Evolutionary conservation across 148 eudicot genomes (phyloP).

Genomic region (Selenicereus undatus): DNA sequence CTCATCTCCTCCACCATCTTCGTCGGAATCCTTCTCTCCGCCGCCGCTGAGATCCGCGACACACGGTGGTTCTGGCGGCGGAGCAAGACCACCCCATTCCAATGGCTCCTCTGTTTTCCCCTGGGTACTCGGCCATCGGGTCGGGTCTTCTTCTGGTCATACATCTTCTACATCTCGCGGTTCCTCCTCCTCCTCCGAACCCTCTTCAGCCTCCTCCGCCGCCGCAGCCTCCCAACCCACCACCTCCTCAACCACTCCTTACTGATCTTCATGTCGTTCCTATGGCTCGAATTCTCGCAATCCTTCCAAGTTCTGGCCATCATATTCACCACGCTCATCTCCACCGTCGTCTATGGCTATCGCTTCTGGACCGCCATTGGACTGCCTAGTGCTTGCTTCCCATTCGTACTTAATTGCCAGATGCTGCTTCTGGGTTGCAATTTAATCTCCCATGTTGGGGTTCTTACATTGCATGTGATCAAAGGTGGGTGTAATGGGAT

Average conservation of each 20-base stretch:
- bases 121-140: constrained; percentile 88
- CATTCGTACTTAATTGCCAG: constrained; percentile 66
- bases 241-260: constrained; percentile 56
- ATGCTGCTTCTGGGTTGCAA: constrained; percentile 50
- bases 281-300: constrained; percentile 89
- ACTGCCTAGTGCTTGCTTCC: constrained; percentile 58
- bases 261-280: constrained; percentile 56
- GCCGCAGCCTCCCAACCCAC: constrained; percentile 36
- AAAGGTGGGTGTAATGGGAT: constrained; percentile 91
- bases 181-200: constrained; percentile 60
- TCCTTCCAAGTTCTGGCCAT: constrained; percentile 76
- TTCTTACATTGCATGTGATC: constrained; percentile 49
- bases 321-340: constrained; percentile 48
- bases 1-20: constrained; percentile 57
- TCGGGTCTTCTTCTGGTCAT: constrained; percentile 94
- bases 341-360: constrained; percentile 66
- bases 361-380: constrained; percentile 83
- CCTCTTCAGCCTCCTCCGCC: constrained; percentile 38
- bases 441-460: constrained; percentile 56
- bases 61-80: constrained; percentile 89
- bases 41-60: constrained; percentile 80
- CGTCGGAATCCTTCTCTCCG: constrained; percentile 62
- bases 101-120: constrained; percentile 93
- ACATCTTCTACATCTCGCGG: constrained; percentile 70
- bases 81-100: constrained; percentile 50